Percentiles rank a stretch among this genome's conserved stretches.
phyloP scores from a whole-genome alignment of 2,329 filamentous ascomycete species.

The Microthyrium microscopicum region DNA sequence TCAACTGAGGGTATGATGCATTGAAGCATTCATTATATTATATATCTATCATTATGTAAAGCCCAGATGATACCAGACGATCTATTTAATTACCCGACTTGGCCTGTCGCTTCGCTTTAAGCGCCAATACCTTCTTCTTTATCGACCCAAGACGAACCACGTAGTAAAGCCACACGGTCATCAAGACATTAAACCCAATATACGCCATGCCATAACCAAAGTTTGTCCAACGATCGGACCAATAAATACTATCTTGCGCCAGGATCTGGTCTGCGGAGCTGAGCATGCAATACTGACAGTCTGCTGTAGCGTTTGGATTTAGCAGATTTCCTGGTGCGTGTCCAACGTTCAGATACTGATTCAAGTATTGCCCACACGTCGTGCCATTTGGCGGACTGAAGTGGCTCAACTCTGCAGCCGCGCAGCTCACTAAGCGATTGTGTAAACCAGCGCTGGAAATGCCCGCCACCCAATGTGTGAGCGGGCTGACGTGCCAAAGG shows the following conservation, averaged over 20 bases:
- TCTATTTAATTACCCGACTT: too few relatives aligned
- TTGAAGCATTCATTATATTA: too few relatives aligned
- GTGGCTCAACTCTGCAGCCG: constrained; percentile 22
- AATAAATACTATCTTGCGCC: constrained; percentile 24
- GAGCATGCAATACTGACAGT: constrained; percentile 58
- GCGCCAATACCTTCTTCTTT: constrained; percentile 10
- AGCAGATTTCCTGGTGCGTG: constrained; percentile 44
- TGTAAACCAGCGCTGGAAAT: constrained; percentile 26
- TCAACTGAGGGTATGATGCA: too few relatives aligned
- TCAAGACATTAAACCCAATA: constrained; percentile 44
- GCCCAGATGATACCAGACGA: too few relatives aligned
- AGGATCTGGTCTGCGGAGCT: constrained; percentile 50
- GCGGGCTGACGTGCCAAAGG: constrained; percentile 33
- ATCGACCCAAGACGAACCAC: constrained; percentile 19
- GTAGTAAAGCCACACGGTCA: constrained; percentile 44
- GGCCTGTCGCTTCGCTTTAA: background rate
- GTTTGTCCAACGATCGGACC: constrained; percentile 45
- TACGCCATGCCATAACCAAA: constrained; percentile 55
- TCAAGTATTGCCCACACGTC: constrained; percentile 29
- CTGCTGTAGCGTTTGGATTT: constrained; percentile 39
- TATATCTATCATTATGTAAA: too few relatives aligned
- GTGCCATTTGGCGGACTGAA: constrained; percentile 25
- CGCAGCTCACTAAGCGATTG: constrained; percentile 31
- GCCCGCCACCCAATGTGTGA: constrained; percentile 42
- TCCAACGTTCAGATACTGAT: constrained; percentile 15